Evolutionary conservation across 108 stramenopile species (phyloP).

Genomic region (Schizochytrium sp.): DNA sequence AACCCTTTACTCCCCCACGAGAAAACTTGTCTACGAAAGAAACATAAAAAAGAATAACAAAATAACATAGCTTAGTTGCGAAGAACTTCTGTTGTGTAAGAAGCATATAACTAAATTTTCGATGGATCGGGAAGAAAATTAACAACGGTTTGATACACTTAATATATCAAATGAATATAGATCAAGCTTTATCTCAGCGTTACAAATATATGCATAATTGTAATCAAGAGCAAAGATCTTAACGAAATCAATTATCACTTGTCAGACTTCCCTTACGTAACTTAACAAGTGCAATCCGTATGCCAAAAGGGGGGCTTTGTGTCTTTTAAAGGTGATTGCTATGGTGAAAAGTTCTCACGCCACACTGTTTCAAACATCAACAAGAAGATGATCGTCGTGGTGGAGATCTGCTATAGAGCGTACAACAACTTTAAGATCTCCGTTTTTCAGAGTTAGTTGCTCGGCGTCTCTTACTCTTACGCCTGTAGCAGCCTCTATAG

Average conservation of each 20-base stretch:
- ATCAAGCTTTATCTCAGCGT: no score
- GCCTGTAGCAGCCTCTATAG: not conserved
- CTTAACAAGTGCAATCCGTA: no score
- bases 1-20: no score
- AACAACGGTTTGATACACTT: not conserved
- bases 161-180: not conserved
- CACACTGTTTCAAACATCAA: not conserved
- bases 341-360: not conserved
- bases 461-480: not conserved
- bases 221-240: not conserved
- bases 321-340: not conserved
- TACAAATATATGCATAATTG: not conserved
- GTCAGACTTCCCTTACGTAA: no score
- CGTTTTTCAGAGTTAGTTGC: not conserved
- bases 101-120: not conserved
- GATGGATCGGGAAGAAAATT: not conserved
- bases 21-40: no score
- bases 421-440: not conserved
- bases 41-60: not conserved
- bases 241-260: no score
- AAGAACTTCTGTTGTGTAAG: no score
- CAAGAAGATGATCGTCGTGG: not conserved
- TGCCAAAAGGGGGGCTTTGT: no score
- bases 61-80: no score
- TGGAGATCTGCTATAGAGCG: not conserved